Evolutionary conservation across 164 flowering plant species (phyloP).

Genomic region (Kalanchoe fedtschenkoi): DNA sequence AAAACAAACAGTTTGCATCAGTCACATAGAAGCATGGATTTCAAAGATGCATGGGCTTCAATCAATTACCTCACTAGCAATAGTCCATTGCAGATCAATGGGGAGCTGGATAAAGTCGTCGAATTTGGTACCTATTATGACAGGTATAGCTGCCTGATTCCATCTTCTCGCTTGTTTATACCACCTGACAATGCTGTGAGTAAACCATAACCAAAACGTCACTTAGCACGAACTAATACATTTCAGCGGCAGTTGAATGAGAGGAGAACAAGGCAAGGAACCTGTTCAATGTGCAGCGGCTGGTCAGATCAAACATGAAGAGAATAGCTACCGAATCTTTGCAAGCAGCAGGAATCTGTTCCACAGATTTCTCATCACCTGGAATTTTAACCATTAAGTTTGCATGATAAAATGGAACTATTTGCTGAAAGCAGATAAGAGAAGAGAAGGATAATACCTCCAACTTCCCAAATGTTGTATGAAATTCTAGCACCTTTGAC

Average conservation of each 20-base stretch:
- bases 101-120: slow-evolving; percentile 49
- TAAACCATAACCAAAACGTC: neutral
- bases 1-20: neutral
- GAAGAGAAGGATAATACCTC: slow-evolving; percentile 16
- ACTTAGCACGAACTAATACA: neutral
- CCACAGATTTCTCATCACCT: slow-evolving; percentile 23
- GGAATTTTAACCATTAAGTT: neutral
- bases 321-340: slow-evolving; percentile 33
- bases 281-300: slow-evolving; percentile 35
- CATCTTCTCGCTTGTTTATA: slow-evolving; percentile 28
- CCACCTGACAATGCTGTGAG: slow-evolving; percentile 32
- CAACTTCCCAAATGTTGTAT: slow-evolving; percentile 35
- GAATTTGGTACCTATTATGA: slow-evolving; percentile 38
- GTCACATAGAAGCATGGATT: too few relatives aligned
- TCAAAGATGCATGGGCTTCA: too few relatives aligned
- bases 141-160: slow-evolving; percentile 36
- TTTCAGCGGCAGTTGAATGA: neutral
- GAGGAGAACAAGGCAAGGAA: neutral
- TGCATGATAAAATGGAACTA: neutral
- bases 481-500: slow-evolving; percentile 27
- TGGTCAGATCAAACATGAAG: slow-evolving; percentile 43
- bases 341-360: slow-evolving; percentile 26
- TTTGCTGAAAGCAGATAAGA: too few relatives aligned
- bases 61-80: slow-evolving; percentile 32
- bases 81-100: slow-evolving; percentile 38